Evolutionary conservation across 2,329 filamentous ascomycete species (phyloP).

Genomic region (Rugonectria rugulosa): DNA sequence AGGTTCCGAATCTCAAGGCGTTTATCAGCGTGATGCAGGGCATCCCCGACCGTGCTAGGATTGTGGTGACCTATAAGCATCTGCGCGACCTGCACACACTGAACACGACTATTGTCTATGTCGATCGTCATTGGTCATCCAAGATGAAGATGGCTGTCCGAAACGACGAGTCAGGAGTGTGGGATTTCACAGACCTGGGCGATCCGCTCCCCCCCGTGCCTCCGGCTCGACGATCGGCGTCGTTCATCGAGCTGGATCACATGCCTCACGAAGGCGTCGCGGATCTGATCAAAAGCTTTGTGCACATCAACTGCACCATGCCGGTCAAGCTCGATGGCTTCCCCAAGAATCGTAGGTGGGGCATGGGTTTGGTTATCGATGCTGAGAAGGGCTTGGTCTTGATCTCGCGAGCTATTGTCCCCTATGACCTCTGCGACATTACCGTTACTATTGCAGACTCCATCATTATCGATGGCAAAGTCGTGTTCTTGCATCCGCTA

Average conservation of each 20-base stretch:
- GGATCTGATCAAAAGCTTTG: slow-evolving; percentile 92
- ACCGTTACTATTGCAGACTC: slow-evolving; percentile 96
- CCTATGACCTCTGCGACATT: slow-evolving; percentile 96
- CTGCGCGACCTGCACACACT: slow-evolving; percentile 93
- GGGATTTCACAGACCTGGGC: slow-evolving; percentile 91
- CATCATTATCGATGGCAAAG: slow-evolving; percentile 91
- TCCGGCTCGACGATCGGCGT: slow-evolving; percentile 77
- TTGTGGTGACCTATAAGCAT: slow-evolving; percentile 96
- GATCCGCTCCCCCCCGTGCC: slow-evolving; percentile 79
- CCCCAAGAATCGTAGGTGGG: slow-evolving; percentile 91
- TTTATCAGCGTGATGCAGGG: slow-evolving; percentile 91
- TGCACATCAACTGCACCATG: slow-evolving; percentile 91
- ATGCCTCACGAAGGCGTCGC: slow-evolving; percentile 90
- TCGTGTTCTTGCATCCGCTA: slow-evolving; percentile 93
- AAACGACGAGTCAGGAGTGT: slow-evolving; percentile 88
- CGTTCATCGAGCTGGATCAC: slow-evolving; percentile 91
- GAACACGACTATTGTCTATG: slow-evolving; percentile 89
- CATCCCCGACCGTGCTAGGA: slow-evolving; percentile 82
- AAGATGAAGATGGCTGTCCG: slow-evolving; percentile 93
- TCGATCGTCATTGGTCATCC: slow-evolving; percentile 94
- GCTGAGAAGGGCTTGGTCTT: slow-evolving; percentile 94
- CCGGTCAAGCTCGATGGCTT: slow-evolving; percentile 98
- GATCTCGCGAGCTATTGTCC: slow-evolving; percentile 92
- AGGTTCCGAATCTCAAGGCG: slow-evolving; percentile 83
- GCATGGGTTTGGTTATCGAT: slow-evolving; percentile 96